Conservation (phyloP, 1,284 basidiomycete genomes). For the Flammula alnicola region DNA sequence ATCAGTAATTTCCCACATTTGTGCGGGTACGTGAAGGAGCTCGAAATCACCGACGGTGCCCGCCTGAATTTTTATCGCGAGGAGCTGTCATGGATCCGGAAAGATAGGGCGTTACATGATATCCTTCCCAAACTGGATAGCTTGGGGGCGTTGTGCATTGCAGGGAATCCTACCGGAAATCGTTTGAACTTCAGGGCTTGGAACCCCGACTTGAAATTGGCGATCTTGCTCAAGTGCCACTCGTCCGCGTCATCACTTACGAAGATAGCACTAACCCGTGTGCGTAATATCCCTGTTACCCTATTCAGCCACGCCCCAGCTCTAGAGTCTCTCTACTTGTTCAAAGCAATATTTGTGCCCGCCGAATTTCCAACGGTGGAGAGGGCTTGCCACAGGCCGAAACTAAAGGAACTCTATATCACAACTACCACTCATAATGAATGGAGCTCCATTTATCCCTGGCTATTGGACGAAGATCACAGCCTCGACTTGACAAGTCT, state of each 20-base stretch:
- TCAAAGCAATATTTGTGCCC: neutral
- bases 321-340: conserved; percentile 2
- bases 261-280: conserved; percentile 6
- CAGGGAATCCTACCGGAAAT: conserved; percentile 4
- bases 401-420: conserved; percentile 1
- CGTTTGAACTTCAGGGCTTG: conserved; percentile 16
- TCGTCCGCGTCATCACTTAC: conserved; percentile 1
- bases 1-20: conserved; percentile 13
- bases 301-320: conserved; percentile 9
- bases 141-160: conserved; percentile 8
- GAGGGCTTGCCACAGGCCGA: neutral
- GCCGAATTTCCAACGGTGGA: neutral
- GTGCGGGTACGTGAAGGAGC: conserved; percentile 9
- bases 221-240: conserved; percentile 8
- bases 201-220: conserved; percentile 4
- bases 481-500: conserved; percentile 7
- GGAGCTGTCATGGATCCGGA: conserved; percentile 17
- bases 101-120: conserved; percentile 1
- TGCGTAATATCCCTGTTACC: conserved; percentile 12
- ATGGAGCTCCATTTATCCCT: conserved; percentile 16
- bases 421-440: conserved; percentile 2
- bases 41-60: conserved; percentile 11
- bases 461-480: conserved; percentile 3
- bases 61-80: conserved; percentile 15
- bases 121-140: conserved; percentile 11